Evolutionary conservation across 2,329 filamentous ascomycete genomes (phyloP), one percentile per base, ranked within the genome.

Genomic region (Chalara sp.): DNA sequence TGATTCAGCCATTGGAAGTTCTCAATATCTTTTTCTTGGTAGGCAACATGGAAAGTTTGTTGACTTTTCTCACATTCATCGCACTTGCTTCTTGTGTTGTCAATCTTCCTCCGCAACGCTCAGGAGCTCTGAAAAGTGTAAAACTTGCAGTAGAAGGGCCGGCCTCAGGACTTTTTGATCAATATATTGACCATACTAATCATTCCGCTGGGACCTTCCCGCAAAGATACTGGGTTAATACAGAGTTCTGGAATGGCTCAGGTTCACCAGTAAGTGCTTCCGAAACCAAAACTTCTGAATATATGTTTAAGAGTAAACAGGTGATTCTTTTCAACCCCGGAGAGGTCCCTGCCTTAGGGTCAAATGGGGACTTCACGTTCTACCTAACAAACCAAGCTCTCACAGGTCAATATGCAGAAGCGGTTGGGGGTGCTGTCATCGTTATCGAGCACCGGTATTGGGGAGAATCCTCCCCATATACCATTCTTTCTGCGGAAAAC

Each of bases 391-490:
- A 5, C 73, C 74, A 46, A 62, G 63, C 32, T 39, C 68, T 70
- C 5, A 71, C 72, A 2, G 77, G 77, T 37, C 56, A 70, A 6
- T 69, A 75, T 48, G 77, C 75, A 2, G 63, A 76, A 57, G 67
- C 70, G 44, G 67, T 80, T 32, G 70, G 72, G 5, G 77, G 69
- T 31, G 78, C 77, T 4, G 69, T 73, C 2, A 62, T 81, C 37
- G 58, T 80, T 30, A 56, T 80, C 29, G 78, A 81, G 62, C 78
- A 81, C 58, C 71, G 77, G 6, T 80, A 79, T 62, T 81, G 73
- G 72, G 78, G 78, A 3, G 67, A 68, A 8, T 79, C 75, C 6
- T 71, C 72, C 0, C 77, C 78, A 0, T 79, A 69, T 56, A 53
- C 64, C 6, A 59, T 71, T 7, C 67, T 78, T 41, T 75, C 73